A percentile compares a stretch with the other conserved stretches of the same genome.
Evolutionary conservation across 371 early-diverging fungal species (phyloP).

Genomic region (Thermomucor indicae-seudaticae): DNA sequence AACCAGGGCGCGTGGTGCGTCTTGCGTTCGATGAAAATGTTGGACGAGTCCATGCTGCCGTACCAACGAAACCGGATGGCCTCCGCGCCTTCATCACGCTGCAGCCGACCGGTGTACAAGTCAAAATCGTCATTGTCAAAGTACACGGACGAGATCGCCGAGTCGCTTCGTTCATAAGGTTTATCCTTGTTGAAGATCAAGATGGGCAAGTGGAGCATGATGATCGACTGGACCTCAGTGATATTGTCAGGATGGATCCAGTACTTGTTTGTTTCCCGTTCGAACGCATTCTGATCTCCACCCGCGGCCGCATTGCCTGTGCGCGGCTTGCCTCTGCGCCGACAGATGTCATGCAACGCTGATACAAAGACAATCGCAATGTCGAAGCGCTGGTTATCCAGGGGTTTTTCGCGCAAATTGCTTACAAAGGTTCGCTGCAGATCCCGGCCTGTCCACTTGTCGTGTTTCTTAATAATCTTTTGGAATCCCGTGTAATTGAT

Average conservation of each 20-base stretch:
- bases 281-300: conserved; percentile 74
- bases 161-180: conserved; percentile 46
- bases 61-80: conserved; percentile 95
- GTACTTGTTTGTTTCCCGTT: conserved; percentile 90
- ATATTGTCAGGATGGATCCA: conserved; percentile 99
- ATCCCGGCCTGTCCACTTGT: conserved; percentile 68
- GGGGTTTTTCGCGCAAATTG: conserved; percentile 56
- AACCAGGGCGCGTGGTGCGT: conserved; percentile 97
- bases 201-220: conserved; percentile 95
- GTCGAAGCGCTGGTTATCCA: conserved; percentile 53
- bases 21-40: conserved; percentile 97
- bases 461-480: conserved; percentile 94
- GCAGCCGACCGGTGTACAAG: conserved; percentile 88
- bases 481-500: conserved; percentile 92
- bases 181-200: conserved; percentile 73
- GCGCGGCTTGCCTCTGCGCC: conserved; percentile 30
- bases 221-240: conserved; percentile 89
- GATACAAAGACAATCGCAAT: conserved; percentile 50
- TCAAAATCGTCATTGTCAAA: conserved; percentile 93
- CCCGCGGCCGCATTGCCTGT: conserved; percentile 47
- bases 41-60: conserved; percentile 56
- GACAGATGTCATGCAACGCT: conserved; percentile 36
- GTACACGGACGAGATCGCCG: conserved; percentile 88
- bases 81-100: conserved; percentile 92
- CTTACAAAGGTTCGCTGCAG: conserved; percentile 81